Percentiles rank a stretch among this genome's conserved stretches.
phyloP scores from a whole-genome alignment of 345 rosid species.

The Xanthoceras sorbifolium region DNA sequence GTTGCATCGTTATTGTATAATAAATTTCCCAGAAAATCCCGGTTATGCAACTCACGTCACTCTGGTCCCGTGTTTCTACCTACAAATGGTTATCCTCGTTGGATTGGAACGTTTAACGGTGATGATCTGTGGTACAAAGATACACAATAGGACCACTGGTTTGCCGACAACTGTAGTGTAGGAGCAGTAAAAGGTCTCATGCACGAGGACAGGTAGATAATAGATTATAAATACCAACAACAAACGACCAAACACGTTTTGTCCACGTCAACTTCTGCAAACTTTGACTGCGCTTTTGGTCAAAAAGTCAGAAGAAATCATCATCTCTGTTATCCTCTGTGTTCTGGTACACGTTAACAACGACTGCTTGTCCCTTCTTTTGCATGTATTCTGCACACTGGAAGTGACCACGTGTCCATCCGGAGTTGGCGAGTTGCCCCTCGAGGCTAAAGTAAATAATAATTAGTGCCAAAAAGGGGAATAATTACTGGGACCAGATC shows the following conservation, averaged over 20 bases:
- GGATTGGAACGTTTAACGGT: not conserved
- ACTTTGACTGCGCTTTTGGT: conserved; percentile 14
- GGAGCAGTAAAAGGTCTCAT: not conserved
- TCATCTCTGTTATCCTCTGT: conserved; percentile 14
- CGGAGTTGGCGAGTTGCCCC: no score
- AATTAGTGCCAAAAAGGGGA: not conserved
- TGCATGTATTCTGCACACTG: not conserved
- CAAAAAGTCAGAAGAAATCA: not conserved
- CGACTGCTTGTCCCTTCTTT: not conserved
- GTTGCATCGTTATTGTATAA: no score
- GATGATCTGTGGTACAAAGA: not conserved
- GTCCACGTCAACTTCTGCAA: conserved; percentile 5
- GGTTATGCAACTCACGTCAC: not conserved
- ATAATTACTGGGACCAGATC: not conserved
- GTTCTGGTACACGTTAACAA: conserved; percentile 11
- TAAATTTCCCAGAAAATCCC: not conserved
- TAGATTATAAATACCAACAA: no score
- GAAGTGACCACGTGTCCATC: not conserved
- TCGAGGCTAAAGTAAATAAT: not conserved
- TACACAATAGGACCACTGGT: not conserved
- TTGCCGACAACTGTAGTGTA: not conserved
- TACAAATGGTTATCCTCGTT: not conserved
- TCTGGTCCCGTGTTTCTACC: not conserved
- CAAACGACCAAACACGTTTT: not conserved
- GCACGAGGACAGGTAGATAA: not conserved